A percentile compares a stretch with the other conserved stretches of the same genome.
These are phyloP conservation scores for Candida awuae DNA, from an alignment of 805 yeast species.

Conservation along the genomic window DNA sequence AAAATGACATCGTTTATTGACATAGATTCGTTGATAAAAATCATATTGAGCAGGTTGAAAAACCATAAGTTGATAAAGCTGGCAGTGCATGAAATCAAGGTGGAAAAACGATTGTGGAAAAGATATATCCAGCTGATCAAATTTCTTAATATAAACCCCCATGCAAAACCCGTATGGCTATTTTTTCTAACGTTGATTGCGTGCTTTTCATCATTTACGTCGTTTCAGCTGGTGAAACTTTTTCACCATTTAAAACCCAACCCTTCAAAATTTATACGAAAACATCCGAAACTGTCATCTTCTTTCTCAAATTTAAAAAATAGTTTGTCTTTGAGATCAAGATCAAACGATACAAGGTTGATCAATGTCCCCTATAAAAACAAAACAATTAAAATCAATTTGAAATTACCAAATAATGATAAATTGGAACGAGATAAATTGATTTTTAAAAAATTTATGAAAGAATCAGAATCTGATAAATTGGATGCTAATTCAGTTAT, in stretches of 20 bases:
- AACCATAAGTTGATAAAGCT: neutral
- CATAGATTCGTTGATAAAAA: no score
- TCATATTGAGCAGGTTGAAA: no score
- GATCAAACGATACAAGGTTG: conserved; percentile 27
- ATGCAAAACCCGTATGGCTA: conserved; percentile 28
- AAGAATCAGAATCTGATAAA: conserved; percentile 20
- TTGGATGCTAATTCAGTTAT: conserved; percentile 8
- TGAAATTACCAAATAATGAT: conserved; percentile 39
- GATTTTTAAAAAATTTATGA: conserved; percentile 39
- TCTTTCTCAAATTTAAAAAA: conserved; percentile 2
- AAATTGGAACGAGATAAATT: conserved; percentile 49
- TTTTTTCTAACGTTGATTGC: conserved; percentile 25
- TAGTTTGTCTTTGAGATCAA: neutral
- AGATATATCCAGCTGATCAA: conserved; percentile 14
- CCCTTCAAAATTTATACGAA: neutral
- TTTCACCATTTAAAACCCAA: conserved; percentile 14
- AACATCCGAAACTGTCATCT: conserved; percentile 2
- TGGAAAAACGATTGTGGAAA: conserved; percentile 12
- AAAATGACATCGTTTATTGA: no score
- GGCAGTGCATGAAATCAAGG: neutral
- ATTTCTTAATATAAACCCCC: conserved; percentile 21
- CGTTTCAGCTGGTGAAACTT: conserved; percentile 22
- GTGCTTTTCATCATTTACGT: conserved; percentile 17
- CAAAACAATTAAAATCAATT: conserved; percentile 32
- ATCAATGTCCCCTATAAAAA: conserved; percentile 43